Evolutionary conservation across 106 monocot genomes (phyloP), one percentile per base, ranked within the genome.

Genomic region (Amphibolis antarctica): DNA sequence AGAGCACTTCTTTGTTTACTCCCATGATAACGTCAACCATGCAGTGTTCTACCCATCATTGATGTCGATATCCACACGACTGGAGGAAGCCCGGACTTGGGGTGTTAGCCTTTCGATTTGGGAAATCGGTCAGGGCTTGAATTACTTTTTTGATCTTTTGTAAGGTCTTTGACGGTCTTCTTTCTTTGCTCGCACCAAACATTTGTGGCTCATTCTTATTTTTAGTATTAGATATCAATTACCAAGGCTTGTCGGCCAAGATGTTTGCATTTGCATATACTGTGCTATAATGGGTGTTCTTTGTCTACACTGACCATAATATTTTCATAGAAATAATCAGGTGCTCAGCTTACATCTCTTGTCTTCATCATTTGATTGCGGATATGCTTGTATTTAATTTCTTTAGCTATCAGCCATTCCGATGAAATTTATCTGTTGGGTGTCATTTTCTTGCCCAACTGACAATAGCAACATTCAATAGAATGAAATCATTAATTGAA

Each of bases 81-180:
- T 94, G 59, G 75, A 86, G 19, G 93, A 86, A 73, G 89, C 86
- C 0, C 76, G 53, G 23, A 58, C 46, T 28, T 86, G 85, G 81
- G 93, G 89, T 51, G 79, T 79, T 28, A 74, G 81, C 29, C 71
- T 94, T 50, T 94, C 93, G 0, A 83, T 94, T 52, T 94, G 89
- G 89, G 94, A 89, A 67, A 82, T 89, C 28, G 89, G 94, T 23
- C 89, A 94, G 76, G 89, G 94, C 53, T 64, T 94, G 50, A 81
- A 86, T 65, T 94, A 94, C 52, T 89, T 89, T 46, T 94, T 89
- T 69, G 94, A 94, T 79, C 83, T 94, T 63, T 75, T 93, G 19
- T 92, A 45, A 65, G 0, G 11, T 27, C 45, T 53, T 53, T 53
- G 53, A 10, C 10, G 21, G 53, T 53, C 25, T 45, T 26, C 11